These are phyloP conservation scores for Ramularia endophylla DNA, from an alignment of 2,329 filamentous ascomycete species.

Conservation along the genomic window DNA sequence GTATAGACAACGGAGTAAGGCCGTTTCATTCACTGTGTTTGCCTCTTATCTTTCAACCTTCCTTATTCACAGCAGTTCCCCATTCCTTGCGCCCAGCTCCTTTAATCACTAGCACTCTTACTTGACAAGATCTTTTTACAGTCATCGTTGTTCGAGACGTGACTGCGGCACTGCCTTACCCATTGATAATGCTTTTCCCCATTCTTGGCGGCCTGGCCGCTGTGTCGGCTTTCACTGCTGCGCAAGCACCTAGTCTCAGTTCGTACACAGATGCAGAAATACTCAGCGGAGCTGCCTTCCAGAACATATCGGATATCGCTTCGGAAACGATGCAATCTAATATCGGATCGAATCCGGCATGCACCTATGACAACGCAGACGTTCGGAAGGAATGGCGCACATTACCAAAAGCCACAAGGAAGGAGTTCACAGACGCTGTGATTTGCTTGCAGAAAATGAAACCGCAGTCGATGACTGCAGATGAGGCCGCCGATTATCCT, in stretches of 20 bases:
- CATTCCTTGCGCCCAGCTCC: too few relatives aligned
- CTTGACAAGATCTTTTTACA: too few relatives aligned
- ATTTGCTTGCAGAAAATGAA: conserved; percentile 24
- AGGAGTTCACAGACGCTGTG: conserved; percentile 29
- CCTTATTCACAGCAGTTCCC: too few relatives aligned
- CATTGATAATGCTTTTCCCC: not conserved
- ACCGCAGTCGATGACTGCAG: conserved; percentile 23
- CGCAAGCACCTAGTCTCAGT: conserved; percentile 18
- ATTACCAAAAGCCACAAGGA: conserved; percentile 22
- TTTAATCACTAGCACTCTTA: too few relatives aligned
- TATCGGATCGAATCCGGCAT: conserved; percentile 18
- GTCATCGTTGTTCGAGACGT: too few relatives aligned
- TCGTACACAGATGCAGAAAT: conserved; percentile 24
- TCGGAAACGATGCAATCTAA: conserved; percentile 25
- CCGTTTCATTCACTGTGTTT: too few relatives aligned
- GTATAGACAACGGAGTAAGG: too few relatives aligned
- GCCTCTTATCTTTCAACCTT: too few relatives aligned
- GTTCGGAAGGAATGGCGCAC: conserved; percentile 26
- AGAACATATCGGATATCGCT: conserved; percentile 25
- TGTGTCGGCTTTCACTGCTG: conserved; percentile 15
- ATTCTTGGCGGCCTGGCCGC: conserved; percentile 7
- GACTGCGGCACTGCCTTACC: not conserved
- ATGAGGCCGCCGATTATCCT: conserved; percentile 21
- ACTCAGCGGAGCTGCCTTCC: conserved; percentile 24
- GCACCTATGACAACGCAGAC: conserved; percentile 26